Base-by-base conservation (phyloP, 305 asterid species). In the Andrographis paniculata region DNA sequence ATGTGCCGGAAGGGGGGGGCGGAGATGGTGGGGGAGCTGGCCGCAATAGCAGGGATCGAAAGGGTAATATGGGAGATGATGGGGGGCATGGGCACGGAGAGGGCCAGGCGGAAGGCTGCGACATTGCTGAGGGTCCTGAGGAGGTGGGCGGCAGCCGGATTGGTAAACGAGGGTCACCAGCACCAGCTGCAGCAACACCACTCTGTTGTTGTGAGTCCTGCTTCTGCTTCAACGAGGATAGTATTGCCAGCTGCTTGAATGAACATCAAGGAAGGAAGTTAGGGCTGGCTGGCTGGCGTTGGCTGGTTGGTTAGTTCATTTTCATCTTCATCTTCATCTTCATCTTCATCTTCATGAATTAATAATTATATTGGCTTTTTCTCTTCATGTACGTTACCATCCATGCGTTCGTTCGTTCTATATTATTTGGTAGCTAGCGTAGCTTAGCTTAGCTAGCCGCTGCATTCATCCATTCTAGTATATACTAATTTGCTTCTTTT, bases 71-170 rank as follows among this genome's bases (percentile, higher is more conserved):
- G 97, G 97, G 97, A 88, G 42, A 60, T 76, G 23, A 82, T 89
- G 87, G 93, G 94, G 20, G n/a, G n/a, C n/a, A 72, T 39, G 71
- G 97, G 95, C 10, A 79, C 86, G 14, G 93, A 78, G 42, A 65
- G 97, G 48, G 87, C 57, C 1, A 66, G 89, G 60, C 65, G 95
- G 67, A 89, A 89, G 68, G 95, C 95, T 19, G 83, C 88, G 13
- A 64, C 86, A 1, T 52, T 89, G 84, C 56, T 89, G 71, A 74
- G 93, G 77, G 69, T 85, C 28, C 59, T 89, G 20, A 75, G 94
- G 76, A 77, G 95, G 78, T 89, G 98, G 98, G 95, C 94, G 0
- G 94, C 93, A 8, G 94, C 94, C n/a, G n/a, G n/a, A n/a, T n/a
- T n/a, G 2, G 33, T 77, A 1, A 69, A 76, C 19, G 88, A 70